These are phyloP conservation scores for Linum trigynum DNA, from an alignment of 345 rosid genomes.

Conservation along the genomic window DNA sequence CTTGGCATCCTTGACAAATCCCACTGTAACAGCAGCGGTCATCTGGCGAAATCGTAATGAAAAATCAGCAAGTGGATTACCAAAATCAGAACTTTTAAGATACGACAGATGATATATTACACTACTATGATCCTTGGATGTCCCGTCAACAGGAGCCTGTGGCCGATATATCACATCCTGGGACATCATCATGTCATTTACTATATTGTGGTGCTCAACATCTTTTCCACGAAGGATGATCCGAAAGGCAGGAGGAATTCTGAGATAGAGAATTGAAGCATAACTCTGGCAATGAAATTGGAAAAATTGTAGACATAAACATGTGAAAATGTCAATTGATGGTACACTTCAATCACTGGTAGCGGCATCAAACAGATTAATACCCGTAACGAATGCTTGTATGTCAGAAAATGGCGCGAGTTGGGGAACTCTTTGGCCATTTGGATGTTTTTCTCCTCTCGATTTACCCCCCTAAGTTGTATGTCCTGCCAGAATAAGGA, in stretches of 20 bases:
- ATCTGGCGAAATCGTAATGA: slow-evolving; percentile 37
- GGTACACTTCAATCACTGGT: neutral
- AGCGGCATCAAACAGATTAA: neutral
- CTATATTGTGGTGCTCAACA: slow-evolving; percentile 88
- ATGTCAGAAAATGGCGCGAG: slow-evolving; percentile 77
- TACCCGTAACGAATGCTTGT: slow-evolving; percentile 89
- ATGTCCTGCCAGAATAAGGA: slow-evolving; percentile 56
- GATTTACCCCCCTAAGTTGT: slow-evolving; percentile 93
- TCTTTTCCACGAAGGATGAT: slow-evolving; percentile 85
- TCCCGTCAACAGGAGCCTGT: slow-evolving; percentile 46
- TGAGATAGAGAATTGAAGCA: slow-evolving; percentile 83
- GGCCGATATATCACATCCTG: slow-evolving; percentile 76
- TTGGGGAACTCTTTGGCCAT: slow-evolving; percentile 76
- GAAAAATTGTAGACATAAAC: neutral
- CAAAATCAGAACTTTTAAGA: neutral
- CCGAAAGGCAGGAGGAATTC: slow-evolving; percentile 77
- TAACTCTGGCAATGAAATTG: slow-evolving; percentile 50
- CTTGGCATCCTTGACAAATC: slow-evolving; percentile 93
- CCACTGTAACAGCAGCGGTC: slow-evolving; percentile 66
- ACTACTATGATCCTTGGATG: slow-evolving; percentile 32
- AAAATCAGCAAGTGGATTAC: slow-evolving; percentile 12
- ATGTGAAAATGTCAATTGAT: neutral
- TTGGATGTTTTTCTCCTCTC: slow-evolving; percentile 81
- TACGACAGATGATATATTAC: slow-evolving; percentile 29
- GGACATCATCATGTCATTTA: slow-evolving; percentile 92